phyloP scores from a whole-genome alignment of 1,284 basidiomycete species.

The Leccinum pachyderme region DNA sequence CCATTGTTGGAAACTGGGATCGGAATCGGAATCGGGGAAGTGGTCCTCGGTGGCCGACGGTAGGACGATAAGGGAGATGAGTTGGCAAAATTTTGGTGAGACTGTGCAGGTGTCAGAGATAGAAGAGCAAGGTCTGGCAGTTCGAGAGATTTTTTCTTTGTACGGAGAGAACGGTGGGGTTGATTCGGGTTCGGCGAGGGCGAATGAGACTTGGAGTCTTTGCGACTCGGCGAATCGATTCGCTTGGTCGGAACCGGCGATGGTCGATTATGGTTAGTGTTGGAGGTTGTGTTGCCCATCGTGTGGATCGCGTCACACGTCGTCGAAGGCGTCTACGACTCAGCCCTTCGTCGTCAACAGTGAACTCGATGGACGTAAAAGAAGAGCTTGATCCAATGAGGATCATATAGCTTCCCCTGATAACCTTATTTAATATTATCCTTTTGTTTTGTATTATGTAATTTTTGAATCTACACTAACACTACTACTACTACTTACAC shows the following conservation, averaged over 20 bases:
- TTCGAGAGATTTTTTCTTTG: slow-evolving; percentile 73
- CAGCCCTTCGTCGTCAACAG: slow-evolving; percentile 20
- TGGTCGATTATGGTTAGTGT: slow-evolving; percentile 30
- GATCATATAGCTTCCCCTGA: slow-evolving; percentile 20
- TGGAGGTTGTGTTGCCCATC: slow-evolving; percentile 36
- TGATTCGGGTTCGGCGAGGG: slow-evolving; percentile 38
- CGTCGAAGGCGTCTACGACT: slow-evolving; percentile 10
- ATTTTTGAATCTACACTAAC: no score
- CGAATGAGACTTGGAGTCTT: slow-evolving; percentile 25
- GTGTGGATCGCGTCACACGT: slow-evolving; percentile 23
- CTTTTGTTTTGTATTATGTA: slow-evolving; percentile 17
- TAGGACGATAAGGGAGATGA: slow-evolving; percentile 42
- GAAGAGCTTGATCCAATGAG: slow-evolving; percentile 26
- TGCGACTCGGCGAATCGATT: slow-evolving; percentile 25
- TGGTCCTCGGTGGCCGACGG: slow-evolving; percentile 44
- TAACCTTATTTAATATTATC: slow-evolving; percentile 25
- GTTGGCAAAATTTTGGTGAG: slow-evolving; percentile 35
- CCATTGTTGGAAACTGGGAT: slow-evolving; percentile 36
- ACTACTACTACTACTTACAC: no score
- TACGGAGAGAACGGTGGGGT: slow-evolving; percentile 52
- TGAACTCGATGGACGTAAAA: slow-evolving; percentile 34
- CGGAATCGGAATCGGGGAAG: slow-evolving; percentile 48
- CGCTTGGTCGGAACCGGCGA: slow-evolving; percentile 24
- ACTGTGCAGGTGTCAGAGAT: slow-evolving; percentile 48
- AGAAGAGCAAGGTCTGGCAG: slow-evolving; percentile 72